Evolutionary conservation across 805 yeast genomes (phyloP).

Genomic region (Millerozyma miso): DNA sequence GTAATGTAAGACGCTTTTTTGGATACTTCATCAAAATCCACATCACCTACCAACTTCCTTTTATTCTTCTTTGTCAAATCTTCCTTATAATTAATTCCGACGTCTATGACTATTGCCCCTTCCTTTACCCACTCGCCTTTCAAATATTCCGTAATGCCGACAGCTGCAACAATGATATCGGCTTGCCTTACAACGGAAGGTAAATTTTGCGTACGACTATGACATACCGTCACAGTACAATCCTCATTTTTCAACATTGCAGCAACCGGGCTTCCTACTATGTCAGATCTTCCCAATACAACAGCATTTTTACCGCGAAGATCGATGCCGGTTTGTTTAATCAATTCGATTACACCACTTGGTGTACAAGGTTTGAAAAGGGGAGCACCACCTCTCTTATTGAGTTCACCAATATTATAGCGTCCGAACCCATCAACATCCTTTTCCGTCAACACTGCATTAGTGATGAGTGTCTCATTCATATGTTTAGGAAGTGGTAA

Average conservation of each 20-base stretch:
- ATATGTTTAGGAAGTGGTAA: slow-evolving; percentile 82
- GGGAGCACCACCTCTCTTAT: slow-evolving; percentile 82
- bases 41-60: slow-evolving; percentile 88
- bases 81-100: slow-evolving; percentile 86
- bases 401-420: slow-evolving; percentile 82
- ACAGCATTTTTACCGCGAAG: slow-evolving; percentile 82
- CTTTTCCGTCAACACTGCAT: slow-evolving; percentile 73
- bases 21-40: slow-evolving; percentile 69
- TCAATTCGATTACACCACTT: slow-evolving; percentile 79
- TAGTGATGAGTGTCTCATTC: slow-evolving; percentile 75
- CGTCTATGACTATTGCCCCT: slow-evolving; percentile 86
- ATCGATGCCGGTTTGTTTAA: slow-evolving; percentile 62
- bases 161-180: slow-evolving; percentile 88
- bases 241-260: slow-evolving; percentile 73
- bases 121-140: slow-evolving; percentile 85
- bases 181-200: slow-evolving; percentile 58
- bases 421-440: slow-evolving; percentile 96
- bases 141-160: slow-evolving; percentile 81
- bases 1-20: slow-evolving; percentile 68
- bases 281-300: slow-evolving; percentile 92
- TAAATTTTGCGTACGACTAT: slow-evolving; percentile 65
- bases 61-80: slow-evolving; percentile 77
- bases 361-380: slow-evolving; percentile 93
- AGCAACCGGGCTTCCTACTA: slow-evolving; percentile 93
- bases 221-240: slow-evolving; percentile 86